Conservation (phyloP, 352 stramenopile genomes). For the Blastocystis sp. region DNA sequence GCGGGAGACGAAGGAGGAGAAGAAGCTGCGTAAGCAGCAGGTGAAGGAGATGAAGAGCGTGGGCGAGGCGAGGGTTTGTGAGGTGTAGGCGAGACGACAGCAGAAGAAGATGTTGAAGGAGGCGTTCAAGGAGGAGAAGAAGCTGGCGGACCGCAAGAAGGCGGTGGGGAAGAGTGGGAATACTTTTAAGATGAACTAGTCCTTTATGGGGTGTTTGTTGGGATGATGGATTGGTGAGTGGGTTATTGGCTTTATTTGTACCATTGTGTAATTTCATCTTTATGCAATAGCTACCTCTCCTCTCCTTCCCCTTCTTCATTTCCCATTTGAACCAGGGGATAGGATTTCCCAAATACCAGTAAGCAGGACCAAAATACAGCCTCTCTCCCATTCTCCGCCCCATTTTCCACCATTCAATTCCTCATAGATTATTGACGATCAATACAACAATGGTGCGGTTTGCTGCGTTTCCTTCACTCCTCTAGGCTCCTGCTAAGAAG, state of each 20-base stretch:
- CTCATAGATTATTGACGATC: too few species aligned
- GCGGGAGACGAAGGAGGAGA: conserved; percentile 30
- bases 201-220: too few species aligned
- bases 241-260: too few species aligned
- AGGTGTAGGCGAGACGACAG: conserved; percentile 37
- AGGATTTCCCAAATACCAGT: not conserved
- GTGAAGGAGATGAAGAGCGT: conserved; percentile 38
- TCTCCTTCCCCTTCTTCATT: too few species aligned
- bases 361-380: not conserved
- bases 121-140: too few species aligned
- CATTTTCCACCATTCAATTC: not conserved
- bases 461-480: not conserved
- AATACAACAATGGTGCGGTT: not conserved
- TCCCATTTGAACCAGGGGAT: conserved; percentile 16
- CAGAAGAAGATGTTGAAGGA: conserved; percentile 48
- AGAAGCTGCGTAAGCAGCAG: conserved; percentile 23
- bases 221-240: too few species aligned
- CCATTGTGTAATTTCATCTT: too few species aligned
- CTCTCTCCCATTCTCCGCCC: not conserved
- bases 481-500: conserved; percentile 36
- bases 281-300: too few species aligned
- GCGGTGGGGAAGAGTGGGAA: too few species aligned
- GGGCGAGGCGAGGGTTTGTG: too few species aligned
- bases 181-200: too few species aligned
- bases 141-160: too few species aligned